phyloP scores from a whole-genome alignment of 2,329 filamentous ascomycete genomes.

The Dothistroma pini region DNA sequence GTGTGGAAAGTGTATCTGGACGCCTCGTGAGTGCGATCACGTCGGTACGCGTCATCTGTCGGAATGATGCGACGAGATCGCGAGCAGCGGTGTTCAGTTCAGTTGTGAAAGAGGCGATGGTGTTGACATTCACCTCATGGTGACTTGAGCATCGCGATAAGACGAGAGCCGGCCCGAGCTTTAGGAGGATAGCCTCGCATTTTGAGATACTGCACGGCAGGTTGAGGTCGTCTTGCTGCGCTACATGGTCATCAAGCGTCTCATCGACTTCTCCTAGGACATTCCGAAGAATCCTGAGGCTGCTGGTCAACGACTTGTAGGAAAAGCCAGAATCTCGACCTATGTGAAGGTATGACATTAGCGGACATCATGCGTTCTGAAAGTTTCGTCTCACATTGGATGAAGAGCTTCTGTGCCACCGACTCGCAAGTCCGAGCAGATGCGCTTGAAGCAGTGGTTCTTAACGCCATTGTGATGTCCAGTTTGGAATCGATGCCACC shows the following conservation, averaged over 20 bases:
- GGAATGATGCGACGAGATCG: neutral
- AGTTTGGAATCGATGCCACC: neutral
- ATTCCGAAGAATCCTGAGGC: constrained; percentile 19
- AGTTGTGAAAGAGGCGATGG: neutral
- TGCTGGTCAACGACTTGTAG: constrained; percentile 11
- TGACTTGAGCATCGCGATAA: constrained; percentile 2
- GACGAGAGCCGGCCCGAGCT: constrained; percentile 13
- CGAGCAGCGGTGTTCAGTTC: neutral
- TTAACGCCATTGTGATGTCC: neutral
- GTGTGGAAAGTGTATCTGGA: neutral
- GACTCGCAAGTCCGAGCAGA: constrained; percentile 6
- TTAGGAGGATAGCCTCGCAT: constrained; percentile 13
- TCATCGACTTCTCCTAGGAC: constrained; percentile 22
- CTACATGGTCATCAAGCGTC: constrained; percentile 7
- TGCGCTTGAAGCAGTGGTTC: neutral
- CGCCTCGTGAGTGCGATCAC: neutral
- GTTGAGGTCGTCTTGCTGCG: neutral
- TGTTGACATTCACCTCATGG: neutral
- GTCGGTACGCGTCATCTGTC: neutral
- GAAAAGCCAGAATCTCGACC: constrained; percentile 12
- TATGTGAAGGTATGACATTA: constrained; percentile 1
- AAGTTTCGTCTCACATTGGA: constrained; percentile 11
- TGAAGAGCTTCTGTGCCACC: constrained; percentile 17
- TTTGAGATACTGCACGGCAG: constrained; percentile 7
- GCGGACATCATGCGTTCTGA: neutral